A percentile compares a stretch with the other conserved stretches of the same genome.
Evolutionary conservation across 2,329 filamentous ascomycete genomes (phyloP).

Genomic region (Fusarium clavum): DNA sequence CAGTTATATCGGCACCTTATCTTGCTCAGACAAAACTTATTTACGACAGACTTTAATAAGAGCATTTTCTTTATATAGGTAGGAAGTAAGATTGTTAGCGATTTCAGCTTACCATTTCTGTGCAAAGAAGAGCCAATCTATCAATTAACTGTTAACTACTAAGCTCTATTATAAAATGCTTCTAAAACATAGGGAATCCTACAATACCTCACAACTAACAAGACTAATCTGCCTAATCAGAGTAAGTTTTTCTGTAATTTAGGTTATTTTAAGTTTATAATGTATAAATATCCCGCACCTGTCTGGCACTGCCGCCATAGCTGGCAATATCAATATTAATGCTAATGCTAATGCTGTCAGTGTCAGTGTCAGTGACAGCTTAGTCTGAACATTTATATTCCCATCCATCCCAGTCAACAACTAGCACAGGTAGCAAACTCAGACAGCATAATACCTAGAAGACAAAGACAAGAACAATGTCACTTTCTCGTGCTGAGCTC

Average conservation of each 20-base stretch:
- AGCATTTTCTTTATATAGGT: neutral
- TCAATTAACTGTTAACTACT: neutral
- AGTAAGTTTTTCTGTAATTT: neutral
- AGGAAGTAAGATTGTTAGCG: neutral
- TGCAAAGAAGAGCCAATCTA: neutral
- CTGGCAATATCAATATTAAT: neutral
- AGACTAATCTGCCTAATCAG: neutral
- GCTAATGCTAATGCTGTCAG: neutral
- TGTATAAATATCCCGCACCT: neutral
- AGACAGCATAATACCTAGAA: neutral
- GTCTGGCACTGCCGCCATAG: neutral
- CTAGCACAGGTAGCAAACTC: neutral
- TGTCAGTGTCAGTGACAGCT: slow-evolving; percentile 11
- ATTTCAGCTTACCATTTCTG: neutral
- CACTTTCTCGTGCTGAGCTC: slow-evolving; percentile 43
- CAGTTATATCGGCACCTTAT: neutral
- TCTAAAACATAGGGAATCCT: neutral
- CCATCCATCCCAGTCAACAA: neutral
- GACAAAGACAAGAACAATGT: slow-evolving; percentile 22
- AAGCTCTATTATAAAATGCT: neutral
- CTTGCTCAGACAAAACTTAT: neutral
- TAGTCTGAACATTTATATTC: neutral
- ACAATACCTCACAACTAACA: neutral
- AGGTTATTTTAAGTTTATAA: neutral
- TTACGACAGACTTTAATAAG: neutral